Evolutionary conservation across 805 yeast genomes (phyloP).

Genomic region (Kuraishia floccosa): DNA sequence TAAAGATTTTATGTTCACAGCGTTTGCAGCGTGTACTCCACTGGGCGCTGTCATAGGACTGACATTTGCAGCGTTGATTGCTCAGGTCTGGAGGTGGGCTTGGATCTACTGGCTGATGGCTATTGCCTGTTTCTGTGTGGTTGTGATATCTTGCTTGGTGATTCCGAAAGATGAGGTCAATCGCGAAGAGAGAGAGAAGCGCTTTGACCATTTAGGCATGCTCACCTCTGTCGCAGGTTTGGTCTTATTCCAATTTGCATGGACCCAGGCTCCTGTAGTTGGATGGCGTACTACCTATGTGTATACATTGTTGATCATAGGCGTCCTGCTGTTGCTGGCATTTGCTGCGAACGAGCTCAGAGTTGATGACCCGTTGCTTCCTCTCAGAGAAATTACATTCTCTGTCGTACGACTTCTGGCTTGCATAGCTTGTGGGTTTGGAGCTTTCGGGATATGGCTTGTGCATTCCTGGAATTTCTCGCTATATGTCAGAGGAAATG

Average conservation of each 20-base stretch:
- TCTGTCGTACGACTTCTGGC: constrained; percentile 39
- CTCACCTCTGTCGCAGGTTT: constrained; percentile 46
- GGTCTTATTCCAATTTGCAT: constrained; percentile 51
- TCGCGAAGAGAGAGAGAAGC: background rate
- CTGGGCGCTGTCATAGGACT: constrained; percentile 49
- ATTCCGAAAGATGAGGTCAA: constrained; percentile 21
- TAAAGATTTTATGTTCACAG: constrained; percentile 43
- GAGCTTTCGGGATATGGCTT: constrained; percentile 67
- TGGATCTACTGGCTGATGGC: constrained; percentile 44
- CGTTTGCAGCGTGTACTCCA: constrained; percentile 54
- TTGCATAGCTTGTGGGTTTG: constrained; percentile 59
- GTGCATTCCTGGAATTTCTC: constrained; percentile 46
- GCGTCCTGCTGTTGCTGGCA: constrained; percentile 26
- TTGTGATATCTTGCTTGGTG: constrained; percentile 19
- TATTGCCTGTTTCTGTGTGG: constrained; percentile 23
- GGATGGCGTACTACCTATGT: constrained; percentile 59
- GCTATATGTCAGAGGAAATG: constrained; percentile 27
- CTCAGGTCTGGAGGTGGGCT: constrained; percentile 42
- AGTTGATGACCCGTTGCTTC: constrained; percentile 36
- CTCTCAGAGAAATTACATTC: constrained; percentile 33
- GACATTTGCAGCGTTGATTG: constrained; percentile 35
- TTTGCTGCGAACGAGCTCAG: constrained; percentile 41
- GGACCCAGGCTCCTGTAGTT: constrained; percentile 67
- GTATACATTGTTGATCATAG: constrained; percentile 41
- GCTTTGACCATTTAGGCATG: constrained; percentile 45